A percentile compares a stretch with the other conserved stretches of the same genome.
These are phyloP conservation scores for Boletellus deceptivus DNA, from an alignment of 1,284 basidiomycete species.

Conservation along the genomic window DNA sequence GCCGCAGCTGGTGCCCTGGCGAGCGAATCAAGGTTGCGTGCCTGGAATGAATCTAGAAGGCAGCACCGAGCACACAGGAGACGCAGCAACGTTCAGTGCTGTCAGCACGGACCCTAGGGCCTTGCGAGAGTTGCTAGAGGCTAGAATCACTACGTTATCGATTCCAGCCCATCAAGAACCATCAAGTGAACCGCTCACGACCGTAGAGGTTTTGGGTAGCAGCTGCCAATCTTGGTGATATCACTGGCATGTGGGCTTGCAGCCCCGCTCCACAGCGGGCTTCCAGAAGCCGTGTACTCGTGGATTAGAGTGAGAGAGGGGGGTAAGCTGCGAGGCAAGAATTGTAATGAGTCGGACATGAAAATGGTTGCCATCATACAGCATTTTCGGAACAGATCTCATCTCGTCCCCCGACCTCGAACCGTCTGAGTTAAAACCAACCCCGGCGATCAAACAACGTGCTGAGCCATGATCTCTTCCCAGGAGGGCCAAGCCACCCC, in stretches of 20 bases:
- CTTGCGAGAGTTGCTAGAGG: neutral
- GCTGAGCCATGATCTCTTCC: neutral
- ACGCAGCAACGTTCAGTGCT: slow-evolving; percentile 1
- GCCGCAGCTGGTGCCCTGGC: neutral
- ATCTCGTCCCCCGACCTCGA: neutral
- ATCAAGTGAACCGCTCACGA: slow-evolving; percentile 9
- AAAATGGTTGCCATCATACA: neutral
- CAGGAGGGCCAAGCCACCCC: too few relatives aligned
- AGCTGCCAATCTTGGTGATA: slow-evolving; percentile 8
- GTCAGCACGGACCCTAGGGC: slow-evolving; percentile 12
- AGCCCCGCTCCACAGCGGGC: neutral
- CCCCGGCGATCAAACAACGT: slow-evolving; percentile 3
- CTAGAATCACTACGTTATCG: slow-evolving; percentile 5
- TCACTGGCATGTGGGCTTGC: slow-evolving; percentile 3
- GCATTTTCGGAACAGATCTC: neutral
- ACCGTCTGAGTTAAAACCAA: slow-evolving; percentile 2
- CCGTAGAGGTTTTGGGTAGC: slow-evolving; percentile 6
- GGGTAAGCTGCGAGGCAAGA: neutral
- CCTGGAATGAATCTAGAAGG: neutral
- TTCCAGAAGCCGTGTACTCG: slow-evolving; percentile 1
- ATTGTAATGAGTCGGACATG: neutral
- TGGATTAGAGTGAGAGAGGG: slow-evolving; percentile 11
- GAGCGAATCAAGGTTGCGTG: neutral
- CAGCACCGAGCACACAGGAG: neutral
- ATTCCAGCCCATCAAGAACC: slow-evolving; percentile 8